Evolutionary conservation across 2,329 filamentous ascomycete genomes (phyloP), one percentile per base, ranked within the genome.

Genomic region (Diaporthe eres): DNA sequence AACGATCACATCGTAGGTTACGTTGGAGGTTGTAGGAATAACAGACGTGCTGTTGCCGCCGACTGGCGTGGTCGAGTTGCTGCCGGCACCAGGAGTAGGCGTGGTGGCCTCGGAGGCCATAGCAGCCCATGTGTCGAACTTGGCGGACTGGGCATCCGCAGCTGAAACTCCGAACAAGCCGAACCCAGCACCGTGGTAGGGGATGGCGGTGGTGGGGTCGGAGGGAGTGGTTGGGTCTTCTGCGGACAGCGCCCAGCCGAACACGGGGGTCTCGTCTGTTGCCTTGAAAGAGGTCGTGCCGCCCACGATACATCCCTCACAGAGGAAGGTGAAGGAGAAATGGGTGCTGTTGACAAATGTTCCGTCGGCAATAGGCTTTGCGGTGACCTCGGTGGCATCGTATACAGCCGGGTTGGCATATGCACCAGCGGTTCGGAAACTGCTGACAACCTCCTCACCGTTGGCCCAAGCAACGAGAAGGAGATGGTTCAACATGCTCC

Each of bases 251-350:
- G 86, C 85, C 75, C 83, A 88, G n/a, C 84, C 85, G 28, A 87
- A 78, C 17, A 84, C 78, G 51, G 80, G 78, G 5, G 75, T 78
- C 31, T 76, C 78, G 25, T 76, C 78, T 25, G 81, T 78, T 19
- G 80, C 71, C 22, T 79, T 78, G 51, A 82, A 80, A 25, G 80
- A 77, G 15, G 79, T 78, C 0, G 80, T 78, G 67, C 82, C 82
- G 3, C 77, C 77, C 10, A 79, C 80, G 68, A 85, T 79, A 77
- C 85, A 86, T 67, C 81, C 81, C 60, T 80, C 77, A 80, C 87
- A 89, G 67, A 89, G 81, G 81, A 88, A 89, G 12, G 87, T 89
- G 78, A 86, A 87, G 4, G 84, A 85, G 79, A 85, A 85, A 79
- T 88, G 85, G 2, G 87, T 88, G 73, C 79, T 81, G 81, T 88